Evolutionary conservation across 108 stramenopile species (phyloP), one percentile per base, ranked within the genome.

Genomic region (Pseudonitzschia multistriata): DNA sequence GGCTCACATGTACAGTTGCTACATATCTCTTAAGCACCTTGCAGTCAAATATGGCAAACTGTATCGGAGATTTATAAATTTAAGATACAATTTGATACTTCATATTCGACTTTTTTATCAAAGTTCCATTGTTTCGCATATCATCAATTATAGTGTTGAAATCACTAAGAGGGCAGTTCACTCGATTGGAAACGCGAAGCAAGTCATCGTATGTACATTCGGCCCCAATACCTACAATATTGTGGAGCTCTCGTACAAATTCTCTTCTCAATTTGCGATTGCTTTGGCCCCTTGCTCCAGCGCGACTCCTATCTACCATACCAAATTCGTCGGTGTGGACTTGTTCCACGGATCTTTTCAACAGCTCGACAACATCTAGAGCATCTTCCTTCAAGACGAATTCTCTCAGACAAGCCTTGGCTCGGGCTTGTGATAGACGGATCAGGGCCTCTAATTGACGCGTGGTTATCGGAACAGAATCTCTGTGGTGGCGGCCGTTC

Each of bases 401-500:
- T 13, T 94, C 93, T 27, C 97, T 75, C 30, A 98, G 82, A 54
- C 97, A 97, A 27, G 96, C 88, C 61, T 96, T 97, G 11, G 99
- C 99, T 0, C 99, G 81, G 19, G 97, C 99, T 78, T 99, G 96
- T 10, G 93, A 85, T 2, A 96, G 75, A 17, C 93, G 92, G 48
- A 99, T 95, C 54, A 99, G 71, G 14, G 91, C 92, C 81, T 99
- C 97, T 45, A 99, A 82, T 72, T 99, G 99, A 10, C 99, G 87
- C 22, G 95, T 96, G 10, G 97, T 98, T 49, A 99, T 96, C n/a
- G 97, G 97, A 24, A 94, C 88, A 28, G 83, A 82, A 56, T 94
- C 90, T 22, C 71, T 71, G 30, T 65, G 77, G 24, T 68, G 72
- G 47, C 68, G 77, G 28, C 72, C 76, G 61, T 80, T 73, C 11